phyloP scores from a whole-genome alignment of 2,329 filamentous ascomycete species.

The Xylaria sp. region DNA sequence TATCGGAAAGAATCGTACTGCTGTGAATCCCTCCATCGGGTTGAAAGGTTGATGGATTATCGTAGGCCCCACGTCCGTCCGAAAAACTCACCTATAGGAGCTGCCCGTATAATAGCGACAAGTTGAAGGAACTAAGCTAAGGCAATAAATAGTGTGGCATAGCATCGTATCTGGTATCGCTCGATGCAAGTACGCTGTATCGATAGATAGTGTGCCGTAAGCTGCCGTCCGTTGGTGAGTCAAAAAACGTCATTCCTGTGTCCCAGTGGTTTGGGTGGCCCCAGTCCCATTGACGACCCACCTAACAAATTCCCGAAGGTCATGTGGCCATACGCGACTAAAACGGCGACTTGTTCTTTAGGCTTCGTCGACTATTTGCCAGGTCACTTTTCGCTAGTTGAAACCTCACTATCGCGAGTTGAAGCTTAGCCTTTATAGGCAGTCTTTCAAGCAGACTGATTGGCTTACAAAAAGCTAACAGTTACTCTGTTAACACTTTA shows the following conservation, averaged over 20 bases:
- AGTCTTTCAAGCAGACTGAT: too few relatives aligned
- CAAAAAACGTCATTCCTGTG: constrained; percentile 4
- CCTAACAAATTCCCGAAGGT: constrained; percentile 28
- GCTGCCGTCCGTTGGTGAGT: neutral
- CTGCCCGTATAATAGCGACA: neutral
- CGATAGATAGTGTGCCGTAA: neutral
- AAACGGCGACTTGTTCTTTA: constrained; percentile 2
- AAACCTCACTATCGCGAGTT: too few relatives aligned
- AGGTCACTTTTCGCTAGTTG: too few relatives aligned
- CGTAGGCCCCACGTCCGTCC: neutral
- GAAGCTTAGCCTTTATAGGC: too few relatives aligned
- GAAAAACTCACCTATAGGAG: neutral
- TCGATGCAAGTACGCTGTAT: neutral
- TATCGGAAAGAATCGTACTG: neutral
- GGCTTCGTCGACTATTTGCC: neutral
- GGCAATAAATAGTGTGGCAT: constrained; percentile 1
- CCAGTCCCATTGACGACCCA: constrained; percentile 17
- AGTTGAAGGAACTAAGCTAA: neutral
- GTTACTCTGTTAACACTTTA: too few relatives aligned
- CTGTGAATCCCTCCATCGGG: neutral
- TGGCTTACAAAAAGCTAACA: too few relatives aligned
- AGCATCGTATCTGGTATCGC: neutral
- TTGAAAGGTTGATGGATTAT: neutral
- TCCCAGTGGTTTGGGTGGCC: constrained; percentile 23
- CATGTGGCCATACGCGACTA: constrained; percentile 1